Percentiles rank a stretch among this genome's conserved stretches.
These are phyloP conservation scores for Trichoderma reesei DNA, from an alignment of 495 filamentous ascomycete genomes.

Conservation along the genomic window DNA sequence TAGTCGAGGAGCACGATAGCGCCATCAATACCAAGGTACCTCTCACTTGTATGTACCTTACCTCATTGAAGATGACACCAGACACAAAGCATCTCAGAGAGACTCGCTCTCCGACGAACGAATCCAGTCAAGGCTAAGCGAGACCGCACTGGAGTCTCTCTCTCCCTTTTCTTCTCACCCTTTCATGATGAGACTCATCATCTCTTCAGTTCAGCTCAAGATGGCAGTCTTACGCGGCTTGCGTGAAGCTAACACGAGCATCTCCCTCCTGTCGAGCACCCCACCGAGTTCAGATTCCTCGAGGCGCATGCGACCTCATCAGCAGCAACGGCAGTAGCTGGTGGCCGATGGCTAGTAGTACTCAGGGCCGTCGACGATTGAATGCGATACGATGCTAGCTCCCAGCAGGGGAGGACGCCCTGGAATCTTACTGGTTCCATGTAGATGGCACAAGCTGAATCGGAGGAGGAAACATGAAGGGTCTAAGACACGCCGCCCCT, in stretches of 20 bases:
- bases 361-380: background rate
- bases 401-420: background rate
- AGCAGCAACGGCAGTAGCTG: background rate
- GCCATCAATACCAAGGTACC: background rate
- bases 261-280: background rate
- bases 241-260: background rate
- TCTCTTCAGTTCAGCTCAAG: background rate
- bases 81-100: too few species aligned
- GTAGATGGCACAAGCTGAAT: background rate
- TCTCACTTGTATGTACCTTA: too few species aligned
- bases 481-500: slow-evolving; percentile 7
- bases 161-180: background rate
- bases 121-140: background rate
- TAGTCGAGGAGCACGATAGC: background rate
- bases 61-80: too few species aligned
- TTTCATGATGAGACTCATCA: background rate
- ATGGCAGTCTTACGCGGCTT: background rate
- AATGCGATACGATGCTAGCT: background rate
- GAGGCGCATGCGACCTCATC: background rate
- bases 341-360: too few species aligned
- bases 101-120: background rate
- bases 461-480: background rate
- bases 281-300: background rate
- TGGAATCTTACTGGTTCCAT: slow-evolving; percentile 3
- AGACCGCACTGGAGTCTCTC: background rate